Conservation (phyloP, 768 basidiomycete genomes). For the Gymnopilus dilepis region DNA sequence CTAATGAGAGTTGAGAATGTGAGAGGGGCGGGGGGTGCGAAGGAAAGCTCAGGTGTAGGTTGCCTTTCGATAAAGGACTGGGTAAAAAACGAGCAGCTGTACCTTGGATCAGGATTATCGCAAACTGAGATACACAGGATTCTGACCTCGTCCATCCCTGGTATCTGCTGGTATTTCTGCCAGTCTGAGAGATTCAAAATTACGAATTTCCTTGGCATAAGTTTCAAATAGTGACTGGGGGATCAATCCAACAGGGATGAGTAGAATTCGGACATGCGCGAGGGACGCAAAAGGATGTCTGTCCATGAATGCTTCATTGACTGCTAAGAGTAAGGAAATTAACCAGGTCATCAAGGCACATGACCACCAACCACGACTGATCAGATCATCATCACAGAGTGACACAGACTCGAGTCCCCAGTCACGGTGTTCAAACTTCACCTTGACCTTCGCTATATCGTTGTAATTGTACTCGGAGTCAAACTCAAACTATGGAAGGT, state of each 20-base stretch:
- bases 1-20: slow-evolving; percentile 69
- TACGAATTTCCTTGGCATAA: slow-evolving; percentile 75
- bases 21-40: slow-evolving; percentile 76
- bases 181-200: slow-evolving; percentile 74
- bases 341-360: neutral
- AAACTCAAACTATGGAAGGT: neutral
- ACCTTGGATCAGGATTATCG: slow-evolving; percentile 9
- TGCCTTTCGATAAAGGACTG: slow-evolving; percentile 72
- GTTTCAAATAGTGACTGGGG: slow-evolving; percentile 69
- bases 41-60: slow-evolving; percentile 80
- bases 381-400: too few relatives aligned
- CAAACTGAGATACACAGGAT: neutral
- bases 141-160: slow-evolving; percentile 76
- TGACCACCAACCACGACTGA: neutral
- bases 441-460: too few relatives aligned
- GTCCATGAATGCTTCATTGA: slow-evolving; percentile 54
- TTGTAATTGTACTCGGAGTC: too few relatives aligned
- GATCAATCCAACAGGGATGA: slow-evolving; percentile 86
- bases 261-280: slow-evolving; percentile 83
- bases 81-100: slow-evolving; percentile 82
- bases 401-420: too few relatives aligned
- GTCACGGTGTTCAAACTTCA: too few relatives aligned
- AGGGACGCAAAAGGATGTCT: slow-evolving; percentile 78
- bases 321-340: neutral
- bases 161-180: slow-evolving; percentile 83